Conservation (phyloP, 179 eudicot species). For the Amaranthus tricolor region DNA sequence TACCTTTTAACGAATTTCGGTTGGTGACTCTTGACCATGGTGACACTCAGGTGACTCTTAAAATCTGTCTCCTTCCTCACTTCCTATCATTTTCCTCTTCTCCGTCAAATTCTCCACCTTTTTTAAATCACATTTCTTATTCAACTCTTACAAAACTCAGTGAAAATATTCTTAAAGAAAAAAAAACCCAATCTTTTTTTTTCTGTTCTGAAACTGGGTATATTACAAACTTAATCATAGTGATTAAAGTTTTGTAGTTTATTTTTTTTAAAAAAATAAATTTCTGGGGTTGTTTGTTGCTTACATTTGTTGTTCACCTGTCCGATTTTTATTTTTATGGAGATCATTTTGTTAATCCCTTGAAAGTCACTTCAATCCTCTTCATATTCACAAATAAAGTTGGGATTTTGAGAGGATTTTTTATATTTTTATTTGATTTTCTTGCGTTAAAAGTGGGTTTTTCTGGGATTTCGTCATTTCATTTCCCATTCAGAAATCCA, state of each 20-base stretch:
- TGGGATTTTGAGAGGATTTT: background rate
- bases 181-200: background rate
- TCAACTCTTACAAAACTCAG: background rate
- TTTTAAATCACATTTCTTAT: background rate
- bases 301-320: constrained; percentile 31
- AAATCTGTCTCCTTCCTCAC: too few relatives aligned
- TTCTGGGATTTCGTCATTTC: constrained; percentile 16
- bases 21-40: too few relatives aligned
- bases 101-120: background rate
- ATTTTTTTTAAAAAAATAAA: background rate
- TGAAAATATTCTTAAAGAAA: too few relatives aligned
- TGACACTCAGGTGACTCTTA: too few relatives aligned
- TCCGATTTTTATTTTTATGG: background rate
- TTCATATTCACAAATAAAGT: background rate
- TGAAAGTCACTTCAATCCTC: constrained; percentile 21
- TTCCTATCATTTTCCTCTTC: constrained; percentile 7
- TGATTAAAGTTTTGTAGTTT: background rate
- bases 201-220: background rate
- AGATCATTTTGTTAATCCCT: background rate
- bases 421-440: constrained; percentile 9
- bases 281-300: constrained; percentile 9
- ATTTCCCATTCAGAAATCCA: constrained; percentile 13
- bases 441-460: background rate
- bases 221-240: background rate
- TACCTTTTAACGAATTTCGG: too few relatives aligned